Conservation (phyloP, 768 basidiomycete species). For the Leucosporidium scottii region DNA sequence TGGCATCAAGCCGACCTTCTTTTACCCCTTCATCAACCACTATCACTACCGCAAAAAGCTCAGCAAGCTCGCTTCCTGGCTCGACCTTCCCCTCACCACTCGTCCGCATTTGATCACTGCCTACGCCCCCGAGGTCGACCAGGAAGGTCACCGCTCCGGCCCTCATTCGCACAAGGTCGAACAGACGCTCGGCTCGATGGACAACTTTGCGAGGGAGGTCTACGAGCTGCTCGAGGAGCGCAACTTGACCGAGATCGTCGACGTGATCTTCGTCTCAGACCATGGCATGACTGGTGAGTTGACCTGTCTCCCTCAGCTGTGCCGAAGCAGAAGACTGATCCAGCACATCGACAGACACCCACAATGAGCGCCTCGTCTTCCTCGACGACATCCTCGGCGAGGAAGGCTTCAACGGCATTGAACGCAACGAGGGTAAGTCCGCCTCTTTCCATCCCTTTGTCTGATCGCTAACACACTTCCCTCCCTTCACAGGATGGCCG, state of each 20-base stretch:
- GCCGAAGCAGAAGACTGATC: constrained; percentile 42
- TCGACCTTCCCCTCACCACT: constrained; percentile 45
- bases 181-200: constrained; percentile 61
- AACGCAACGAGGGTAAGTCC: constrained; percentile 60
- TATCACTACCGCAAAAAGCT: constrained; percentile 63
- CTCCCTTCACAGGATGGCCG: constrained; percentile 81
- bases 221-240: constrained; percentile 57
- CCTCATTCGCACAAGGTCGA: constrained; percentile 40
- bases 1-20: constrained; percentile 64
- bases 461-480: neutral
- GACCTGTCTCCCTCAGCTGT: neutral
- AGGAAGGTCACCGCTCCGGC: constrained; percentile 21
- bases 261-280: constrained; percentile 68
- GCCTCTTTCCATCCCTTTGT: neutral
- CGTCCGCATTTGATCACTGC: constrained; percentile 32
- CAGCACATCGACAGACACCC: constrained; percentile 85
- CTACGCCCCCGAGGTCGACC: constrained; percentile 33
- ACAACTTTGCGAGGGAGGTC: constrained; percentile 65
- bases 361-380: constrained; percentile 63
- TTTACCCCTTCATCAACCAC: constrained; percentile 49
- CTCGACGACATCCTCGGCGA: constrained; percentile 72
- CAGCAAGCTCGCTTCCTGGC: constrained; percentile 70
- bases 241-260: constrained; percentile 73
- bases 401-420: constrained; percentile 55
- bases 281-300: constrained; percentile 31